These are phyloP conservation scores for Mucor irregularis DNA, from an alignment of 371 early-diverging fungal species.

Conservation along the genomic window DNA sequence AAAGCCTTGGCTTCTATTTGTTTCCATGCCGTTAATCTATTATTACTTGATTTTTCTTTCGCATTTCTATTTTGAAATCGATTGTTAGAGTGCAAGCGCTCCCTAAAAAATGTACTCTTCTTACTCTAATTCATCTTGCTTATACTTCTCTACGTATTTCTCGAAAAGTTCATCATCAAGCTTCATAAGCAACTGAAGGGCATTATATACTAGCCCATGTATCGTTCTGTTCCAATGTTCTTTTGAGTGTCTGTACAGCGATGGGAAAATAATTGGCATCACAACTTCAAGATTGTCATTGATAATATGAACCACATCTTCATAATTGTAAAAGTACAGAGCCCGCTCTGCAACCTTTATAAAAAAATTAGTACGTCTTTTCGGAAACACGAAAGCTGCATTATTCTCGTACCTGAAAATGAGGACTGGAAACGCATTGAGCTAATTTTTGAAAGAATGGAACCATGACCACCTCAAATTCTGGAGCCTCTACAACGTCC, in stretches of 20 bases:
- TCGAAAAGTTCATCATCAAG: conserved; percentile 91
- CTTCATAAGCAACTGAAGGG: conserved; percentile 90
- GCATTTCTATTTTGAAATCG: background rate
- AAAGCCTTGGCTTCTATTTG: conserved; percentile 4
- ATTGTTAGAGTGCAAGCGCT: too few species aligned
- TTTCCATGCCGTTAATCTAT: conserved; percentile 12
- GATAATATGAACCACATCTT: conserved; percentile 92
- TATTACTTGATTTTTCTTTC: background rate
- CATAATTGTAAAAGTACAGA: conserved; percentile 96
- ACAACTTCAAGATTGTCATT: conserved; percentile 85
- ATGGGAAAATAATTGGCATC: conserved; percentile 91
- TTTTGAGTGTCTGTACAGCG: conserved; percentile 89
- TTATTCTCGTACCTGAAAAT: conserved; percentile 81
- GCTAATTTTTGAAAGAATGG: conserved; percentile 91
- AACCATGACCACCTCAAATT: conserved; percentile 84
- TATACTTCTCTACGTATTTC: conserved; percentile 79
- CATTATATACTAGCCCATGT: conserved; percentile 92
- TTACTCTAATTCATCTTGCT: conserved; percentile 43
- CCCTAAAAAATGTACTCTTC: background rate
- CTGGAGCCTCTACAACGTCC: conserved; percentile 88
- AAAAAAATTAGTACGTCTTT: background rate
- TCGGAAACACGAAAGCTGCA: background rate
- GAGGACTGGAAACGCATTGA: conserved; percentile 89
- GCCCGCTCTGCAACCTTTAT: conserved; percentile 93
- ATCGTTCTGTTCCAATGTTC: conserved; percentile 97